Evolutionary conservation across 73 alveolate genomes (phyloP).

Genomic region (Paramecium bursaria): DNA sequence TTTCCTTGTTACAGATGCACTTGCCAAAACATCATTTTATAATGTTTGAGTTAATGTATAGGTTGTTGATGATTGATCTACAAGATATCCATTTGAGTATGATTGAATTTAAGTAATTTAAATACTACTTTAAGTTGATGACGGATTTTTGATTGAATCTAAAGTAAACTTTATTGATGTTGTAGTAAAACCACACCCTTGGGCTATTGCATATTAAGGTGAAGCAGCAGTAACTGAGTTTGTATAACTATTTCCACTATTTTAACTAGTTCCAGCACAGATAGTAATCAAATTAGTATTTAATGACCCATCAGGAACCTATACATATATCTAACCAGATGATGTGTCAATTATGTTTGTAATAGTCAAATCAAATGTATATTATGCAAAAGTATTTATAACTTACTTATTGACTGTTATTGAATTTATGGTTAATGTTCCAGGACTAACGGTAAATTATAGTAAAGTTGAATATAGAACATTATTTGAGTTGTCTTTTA

Average conservation of each 20-base stretch:
- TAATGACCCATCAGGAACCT: background rate
- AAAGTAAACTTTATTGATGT: background rate
- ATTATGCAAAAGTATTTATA: too few species aligned
- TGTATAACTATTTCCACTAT: too few species aligned
- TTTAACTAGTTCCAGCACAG: conserved; percentile 15
- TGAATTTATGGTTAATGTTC: too few species aligned
- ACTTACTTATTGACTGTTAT: too few species aligned
- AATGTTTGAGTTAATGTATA: conserved; percentile 1
- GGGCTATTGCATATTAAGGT: background rate
- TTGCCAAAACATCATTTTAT: background rate
- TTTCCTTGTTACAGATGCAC: background rate
- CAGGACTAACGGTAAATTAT: too few species aligned
- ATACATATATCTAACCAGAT: conserved; percentile 1
- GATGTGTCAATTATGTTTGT: too few species aligned
- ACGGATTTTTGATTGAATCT: conserved; percentile 2
- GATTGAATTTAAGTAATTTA: background rate
- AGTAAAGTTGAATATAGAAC: too few species aligned
- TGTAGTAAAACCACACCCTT: conserved; percentile 38
- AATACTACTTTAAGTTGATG: conserved; percentile 16
- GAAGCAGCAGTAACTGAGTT: conserved; percentile 4
- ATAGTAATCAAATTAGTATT: background rate
- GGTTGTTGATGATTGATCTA: background rate
- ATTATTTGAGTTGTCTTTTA: too few species aligned
- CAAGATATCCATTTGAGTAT: conserved; percentile 11
- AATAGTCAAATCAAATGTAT: too few species aligned